Evolutionary conservation across 2,329 filamentous ascomycete species (phyloP).

Genomic region (Apiospora rasikravindrae): DNA sequence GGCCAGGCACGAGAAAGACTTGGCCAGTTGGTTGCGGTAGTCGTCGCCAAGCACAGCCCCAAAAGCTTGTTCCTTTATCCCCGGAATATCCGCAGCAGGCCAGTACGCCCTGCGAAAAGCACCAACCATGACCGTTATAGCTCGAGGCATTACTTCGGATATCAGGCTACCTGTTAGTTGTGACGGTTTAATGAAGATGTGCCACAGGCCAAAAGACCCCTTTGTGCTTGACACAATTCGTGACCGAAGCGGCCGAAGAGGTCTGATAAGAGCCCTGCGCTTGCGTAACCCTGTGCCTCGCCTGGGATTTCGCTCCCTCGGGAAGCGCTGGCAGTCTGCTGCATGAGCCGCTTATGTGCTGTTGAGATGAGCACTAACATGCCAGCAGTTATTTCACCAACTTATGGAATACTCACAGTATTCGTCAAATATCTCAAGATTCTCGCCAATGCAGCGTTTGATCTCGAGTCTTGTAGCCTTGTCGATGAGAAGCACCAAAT

Average conservation of each 20-base stretch:
- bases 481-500: no score
- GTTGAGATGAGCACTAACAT: neutral
- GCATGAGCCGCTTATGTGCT: neutral
- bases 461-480: neutral
- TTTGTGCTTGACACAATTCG: neutral
- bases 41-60: slow-evolving; percentile 10
- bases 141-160: slow-evolving; percentile 10
- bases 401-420: neutral
- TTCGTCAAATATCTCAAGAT: neutral
- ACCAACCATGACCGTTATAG: neutral
- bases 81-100: slow-evolving; percentile 1
- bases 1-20: neutral
- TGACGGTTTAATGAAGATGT: neutral
- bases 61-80: slow-evolving; percentile 10
- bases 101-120: neutral
- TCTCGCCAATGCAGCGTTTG: neutral
- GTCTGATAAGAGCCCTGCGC: neutral
- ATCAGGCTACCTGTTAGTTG: neutral
- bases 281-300: neutral
- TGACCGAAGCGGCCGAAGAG: neutral
- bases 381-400: neutral
- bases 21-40: neutral
- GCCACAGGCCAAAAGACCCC: neutral
- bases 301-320: neutral
- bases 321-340: neutral